Evolutionary conservation across 352 stramenopile species (phyloP).

Genomic region (Phytophthora pinifolia): DNA sequence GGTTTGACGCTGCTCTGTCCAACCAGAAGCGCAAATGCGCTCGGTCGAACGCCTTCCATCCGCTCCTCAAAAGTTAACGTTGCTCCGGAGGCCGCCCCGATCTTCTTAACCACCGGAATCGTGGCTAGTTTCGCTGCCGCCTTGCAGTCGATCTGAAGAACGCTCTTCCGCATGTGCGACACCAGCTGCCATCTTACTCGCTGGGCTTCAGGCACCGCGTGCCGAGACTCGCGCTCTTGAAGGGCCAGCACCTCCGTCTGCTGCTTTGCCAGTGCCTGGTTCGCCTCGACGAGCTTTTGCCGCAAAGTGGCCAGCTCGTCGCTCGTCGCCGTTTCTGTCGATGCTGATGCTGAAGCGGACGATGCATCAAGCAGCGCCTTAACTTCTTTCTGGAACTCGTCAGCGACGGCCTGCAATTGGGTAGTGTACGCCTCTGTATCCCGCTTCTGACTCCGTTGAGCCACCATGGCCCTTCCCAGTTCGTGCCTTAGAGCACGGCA

Average conservation of each 20-base stretch:
- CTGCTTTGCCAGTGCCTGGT: constrained; percentile 60
- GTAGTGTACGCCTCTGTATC: constrained; percentile 37
- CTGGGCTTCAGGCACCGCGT: constrained; percentile 60
- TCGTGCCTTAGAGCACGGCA: constrained; percentile 67
- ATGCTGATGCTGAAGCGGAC: constrained; percentile 11
- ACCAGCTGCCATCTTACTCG: constrained; percentile 67
- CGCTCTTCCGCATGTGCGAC: constrained; percentile 58
- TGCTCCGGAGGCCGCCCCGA: not conserved
- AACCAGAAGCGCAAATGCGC: constrained; percentile 62
- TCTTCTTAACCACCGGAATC: constrained; percentile 19
- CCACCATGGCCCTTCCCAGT: constrained; percentile 47
- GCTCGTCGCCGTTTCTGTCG: constrained; percentile 12
- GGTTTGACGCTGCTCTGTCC: constrained; percentile 41
- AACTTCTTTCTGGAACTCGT: constrained; percentile 63
- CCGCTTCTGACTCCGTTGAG: constrained; percentile 46
- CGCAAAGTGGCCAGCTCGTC: constrained; percentile 58
- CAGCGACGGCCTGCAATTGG: constrained; percentile 54
- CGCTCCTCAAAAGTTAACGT: constrained; percentile 51
- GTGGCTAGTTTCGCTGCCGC: constrained; percentile 20
- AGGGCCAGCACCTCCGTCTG: constrained; percentile 66
- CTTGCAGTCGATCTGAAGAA: constrained; percentile 64
- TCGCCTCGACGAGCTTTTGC: constrained; percentile 66
- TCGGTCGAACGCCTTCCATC: constrained; percentile 63
- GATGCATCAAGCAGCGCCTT: constrained; percentile 37
- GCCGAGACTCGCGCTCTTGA: constrained; percentile 63